These are phyloP conservation scores for Bruguiera hainesii DNA, from an alignment of 441 rosid genomes.

Conservation along the genomic window DNA sequence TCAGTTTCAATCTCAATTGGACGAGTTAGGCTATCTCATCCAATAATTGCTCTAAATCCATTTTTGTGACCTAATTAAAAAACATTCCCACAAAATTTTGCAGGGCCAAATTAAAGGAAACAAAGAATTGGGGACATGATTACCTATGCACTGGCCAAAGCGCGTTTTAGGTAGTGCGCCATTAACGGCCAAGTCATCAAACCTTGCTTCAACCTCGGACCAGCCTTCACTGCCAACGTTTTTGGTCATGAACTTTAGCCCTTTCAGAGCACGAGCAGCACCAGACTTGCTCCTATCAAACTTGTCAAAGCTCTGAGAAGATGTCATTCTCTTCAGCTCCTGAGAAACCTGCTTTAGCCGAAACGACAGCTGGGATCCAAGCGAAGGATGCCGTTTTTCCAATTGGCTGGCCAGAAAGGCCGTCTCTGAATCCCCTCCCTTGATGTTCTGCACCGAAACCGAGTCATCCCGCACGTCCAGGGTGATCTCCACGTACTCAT, in stretches of 20 bases:
- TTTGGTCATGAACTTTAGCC: conserved; percentile 56
- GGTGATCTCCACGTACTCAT: conserved; percentile 50
- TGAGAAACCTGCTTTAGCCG: conserved; percentile 47
- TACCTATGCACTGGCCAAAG: conserved; percentile 77
- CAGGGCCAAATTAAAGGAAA: no score
- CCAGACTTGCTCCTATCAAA: conserved; percentile 57
- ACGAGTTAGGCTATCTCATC: no score
- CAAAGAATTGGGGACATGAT: not conserved
- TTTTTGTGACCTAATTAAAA: not conserved
- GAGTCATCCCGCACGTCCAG: conserved; percentile 45
- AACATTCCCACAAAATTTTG: no score
- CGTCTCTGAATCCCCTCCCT: conserved; percentile 43
- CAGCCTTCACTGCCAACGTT: conserved; percentile 51
- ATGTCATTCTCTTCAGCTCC: conserved; percentile 47
- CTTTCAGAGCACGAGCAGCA: conserved; percentile 59
- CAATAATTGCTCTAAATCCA: no score
- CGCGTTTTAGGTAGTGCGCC: conserved; percentile 50
- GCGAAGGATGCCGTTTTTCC: conserved; percentile 32
- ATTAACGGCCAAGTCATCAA: conserved; percentile 43
- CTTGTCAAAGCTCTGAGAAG: conserved; percentile 27
- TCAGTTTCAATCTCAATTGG: no score
- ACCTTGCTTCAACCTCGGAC: conserved; percentile 54
- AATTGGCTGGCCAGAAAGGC: conserved; percentile 37
- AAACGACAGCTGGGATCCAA: conserved; percentile 37
- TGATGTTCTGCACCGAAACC: conserved; percentile 36